A percentile compares a stretch with the other conserved stretches of the same genome.
Evolutionary conservation across 352 stramenopile genomes (phyloP).

Genomic region (Phytopythium mirpurense): DNA sequence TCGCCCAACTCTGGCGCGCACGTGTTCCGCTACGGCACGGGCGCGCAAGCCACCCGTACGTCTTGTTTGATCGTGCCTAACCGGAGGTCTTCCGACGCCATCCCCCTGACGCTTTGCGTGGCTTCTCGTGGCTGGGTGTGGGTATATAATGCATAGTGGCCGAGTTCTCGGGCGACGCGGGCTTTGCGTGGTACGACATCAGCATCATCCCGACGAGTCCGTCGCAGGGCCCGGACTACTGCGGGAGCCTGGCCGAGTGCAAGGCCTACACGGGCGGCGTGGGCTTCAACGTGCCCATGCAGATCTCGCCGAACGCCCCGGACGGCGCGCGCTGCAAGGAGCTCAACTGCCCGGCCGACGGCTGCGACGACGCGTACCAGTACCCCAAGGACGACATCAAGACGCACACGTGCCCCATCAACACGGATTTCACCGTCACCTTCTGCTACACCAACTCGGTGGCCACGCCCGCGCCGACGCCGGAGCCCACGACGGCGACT

Average conservation of each 20-base stretch:
- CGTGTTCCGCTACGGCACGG: constrained; percentile 43
- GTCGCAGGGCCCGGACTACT: constrained; percentile 33
- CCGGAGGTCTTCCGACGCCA: too few species aligned
- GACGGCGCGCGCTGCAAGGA: constrained; percentile 34
- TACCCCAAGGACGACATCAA: constrained; percentile 67
- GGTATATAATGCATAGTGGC: too few species aligned
- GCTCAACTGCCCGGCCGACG: constrained; percentile 49
- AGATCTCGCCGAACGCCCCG: constrained; percentile 39
- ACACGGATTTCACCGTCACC: constrained; percentile 50
- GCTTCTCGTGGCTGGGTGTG: too few species aligned
- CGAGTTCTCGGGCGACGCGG: constrained; percentile 59
- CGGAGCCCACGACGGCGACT: constrained; percentile 11
- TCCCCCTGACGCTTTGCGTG: too few species aligned
- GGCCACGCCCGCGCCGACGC: constrained; percentile 12
- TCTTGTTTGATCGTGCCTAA: too few species aligned
- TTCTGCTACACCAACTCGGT: constrained; percentile 34
- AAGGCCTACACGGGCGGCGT: constrained; percentile 49
- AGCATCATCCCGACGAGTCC: constrained; percentile 68
- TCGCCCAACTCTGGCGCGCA: constrained; percentile 23
- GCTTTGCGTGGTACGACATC: constrained; percentile 65
- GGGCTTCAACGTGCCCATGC: constrained; percentile 70
- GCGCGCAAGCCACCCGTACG: constrained; percentile 45
- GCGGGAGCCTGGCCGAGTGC: constrained; percentile 39
- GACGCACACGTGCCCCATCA: constrained; percentile 50
- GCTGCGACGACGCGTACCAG: constrained; percentile 60